These are phyloP conservation scores for Penicillium sp. DNA, from an alignment of 2,329 filamentous ascomycete genomes.

Conservation along the genomic window DNA sequence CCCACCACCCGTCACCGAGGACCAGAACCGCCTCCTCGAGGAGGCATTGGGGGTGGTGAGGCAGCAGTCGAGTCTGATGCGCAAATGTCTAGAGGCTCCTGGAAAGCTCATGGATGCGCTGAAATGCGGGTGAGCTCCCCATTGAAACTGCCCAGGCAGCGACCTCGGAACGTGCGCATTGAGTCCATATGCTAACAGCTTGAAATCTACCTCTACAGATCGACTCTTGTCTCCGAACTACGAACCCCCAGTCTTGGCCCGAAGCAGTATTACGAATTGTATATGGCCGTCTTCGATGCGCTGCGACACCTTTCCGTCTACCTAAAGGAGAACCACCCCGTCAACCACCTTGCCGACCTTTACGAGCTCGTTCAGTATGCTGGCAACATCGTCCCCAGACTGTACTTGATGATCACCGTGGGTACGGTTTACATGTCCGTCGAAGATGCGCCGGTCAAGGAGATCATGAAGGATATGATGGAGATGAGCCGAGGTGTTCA, in stretches of 20 bases:
- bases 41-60: conserved; percentile 95
- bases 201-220: conserved; percentile 55
- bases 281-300: conserved; percentile 99
- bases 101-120: conserved; percentile 99
- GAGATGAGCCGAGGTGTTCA: conserved; percentile 99
- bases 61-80: conserved; percentile 96
- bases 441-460: conserved; percentile 95
- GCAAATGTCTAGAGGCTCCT: conserved; percentile 92
- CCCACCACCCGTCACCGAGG: conserved; percentile 64
- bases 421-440: conserved; percentile 99
- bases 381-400: conserved; percentile 90
- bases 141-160: conserved; percentile 23
- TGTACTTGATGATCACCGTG: conserved; percentile 99
- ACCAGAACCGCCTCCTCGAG: conserved; percentile 89
- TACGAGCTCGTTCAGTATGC: conserved; percentile 98
- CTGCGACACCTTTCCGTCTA: conserved; percentile 94
- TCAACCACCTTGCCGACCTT: conserved; percentile 95
- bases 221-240: conserved; percentile 95
- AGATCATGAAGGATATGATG: conserved; percentile 99
- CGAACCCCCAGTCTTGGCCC: conserved; percentile 96
- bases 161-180: conserved; percentile 16
- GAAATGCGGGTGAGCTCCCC: conserved; percentile 84
- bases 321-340: conserved; percentile 93
- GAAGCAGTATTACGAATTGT: conserved; percentile 99
- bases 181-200: conserved; percentile 15